phyloP scores from a whole-genome alignment of 2,329 filamentous ascomycete species.

The Fusarium lateritium region DNA sequence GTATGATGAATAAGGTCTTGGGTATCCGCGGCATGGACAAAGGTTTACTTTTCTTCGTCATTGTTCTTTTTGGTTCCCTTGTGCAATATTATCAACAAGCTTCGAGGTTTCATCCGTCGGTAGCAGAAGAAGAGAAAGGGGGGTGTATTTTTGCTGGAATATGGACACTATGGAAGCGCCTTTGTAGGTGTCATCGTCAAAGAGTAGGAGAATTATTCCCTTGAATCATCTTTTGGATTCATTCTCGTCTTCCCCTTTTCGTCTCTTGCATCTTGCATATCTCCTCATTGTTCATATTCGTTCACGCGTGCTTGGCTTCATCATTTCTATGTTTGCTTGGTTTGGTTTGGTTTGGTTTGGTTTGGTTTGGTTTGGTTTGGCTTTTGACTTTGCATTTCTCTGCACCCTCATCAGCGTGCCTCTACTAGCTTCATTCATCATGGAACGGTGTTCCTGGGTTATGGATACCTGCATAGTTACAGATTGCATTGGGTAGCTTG shows the following conservation, averaged over 20 bases:
- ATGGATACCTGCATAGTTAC: constrained; percentile 15
- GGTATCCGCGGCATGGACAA: constrained; percentile 22
- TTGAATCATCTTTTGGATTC: constrained; percentile 23
- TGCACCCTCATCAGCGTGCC: constrained; percentile 17
- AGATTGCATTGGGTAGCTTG: constrained; percentile 19
- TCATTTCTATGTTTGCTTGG: constrained; percentile 2
- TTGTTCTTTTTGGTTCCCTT: constrained; percentile 16
- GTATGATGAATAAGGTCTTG: constrained; percentile 24
- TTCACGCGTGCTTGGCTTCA: not conserved
- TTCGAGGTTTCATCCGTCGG: not conserved
- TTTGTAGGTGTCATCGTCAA: constrained; percentile 24
- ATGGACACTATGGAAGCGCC: constrained; percentile 30
- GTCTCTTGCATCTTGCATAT: constrained; percentile 11
- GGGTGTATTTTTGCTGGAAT: constrained; percentile 33
- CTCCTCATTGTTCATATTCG: constrained; percentile 2
- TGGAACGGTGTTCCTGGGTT: constrained; percentile 31
- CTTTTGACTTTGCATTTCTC: constrained; percentile 3
- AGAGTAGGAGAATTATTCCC: constrained; percentile 28
- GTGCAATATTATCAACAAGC: constrained; percentile 6
- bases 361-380: not conserved
- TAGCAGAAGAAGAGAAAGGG: constrained; percentile 14
- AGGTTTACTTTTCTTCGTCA: constrained; percentile 28
- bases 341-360: too few species aligned
- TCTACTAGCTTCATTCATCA: constrained; percentile 24
- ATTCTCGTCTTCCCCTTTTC: not conserved